Evolutionary conservation across 2,329 filamentous ascomycete genomes (phyloP), one percentile per base, ranked within the genome.

Genomic region (Ustilaginoidea virens): DNA sequence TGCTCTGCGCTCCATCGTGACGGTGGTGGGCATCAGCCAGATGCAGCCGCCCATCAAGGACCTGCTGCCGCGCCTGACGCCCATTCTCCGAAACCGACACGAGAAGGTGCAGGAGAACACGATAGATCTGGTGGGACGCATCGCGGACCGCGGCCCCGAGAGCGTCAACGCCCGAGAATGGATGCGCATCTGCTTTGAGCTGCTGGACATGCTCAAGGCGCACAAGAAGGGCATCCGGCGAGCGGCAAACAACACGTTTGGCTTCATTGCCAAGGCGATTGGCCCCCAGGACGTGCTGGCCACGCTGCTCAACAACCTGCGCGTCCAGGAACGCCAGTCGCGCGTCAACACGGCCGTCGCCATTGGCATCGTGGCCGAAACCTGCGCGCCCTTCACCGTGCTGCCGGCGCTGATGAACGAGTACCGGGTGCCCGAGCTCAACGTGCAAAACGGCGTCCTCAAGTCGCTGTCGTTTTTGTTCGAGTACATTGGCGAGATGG

Each of bases 71-170:
- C 82, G 90, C 23, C 71, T 98, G 19, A 98, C 90, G 1, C 90
- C 90, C n/a, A 98, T 98, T 51, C 67, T 98, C 30, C 82, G 90
- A 49, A 98, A 98, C 58, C 80, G 90, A 38, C 90, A 98, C 59
- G 90, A 98, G 50, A 98, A 98, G 57, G 92, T 98, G 24, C 90
- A 98, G 52, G 90, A 98, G 48, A 98, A 98, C 55, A 96, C 90
- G 0, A 96, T 98, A 44, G 90, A 98, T 51, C 68, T 98, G 2
- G 90, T 98, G 13, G 90, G 90, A 32, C 87, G 90, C 64, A 96
- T 98, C 43, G 90, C 92, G 11, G 90, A 98, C 55, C 80, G 90
- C 40, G 92, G 90, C 1, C 86, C 90, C 1, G 90, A 98, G 55
- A 87, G 80, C 38, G 90, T 98, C 49, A 93, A 93, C 48, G 86